Base-by-base conservation (phyloP, 2,329 filamentous ascomycete genomes). In the Cladophialophora psammophila region DNA sequence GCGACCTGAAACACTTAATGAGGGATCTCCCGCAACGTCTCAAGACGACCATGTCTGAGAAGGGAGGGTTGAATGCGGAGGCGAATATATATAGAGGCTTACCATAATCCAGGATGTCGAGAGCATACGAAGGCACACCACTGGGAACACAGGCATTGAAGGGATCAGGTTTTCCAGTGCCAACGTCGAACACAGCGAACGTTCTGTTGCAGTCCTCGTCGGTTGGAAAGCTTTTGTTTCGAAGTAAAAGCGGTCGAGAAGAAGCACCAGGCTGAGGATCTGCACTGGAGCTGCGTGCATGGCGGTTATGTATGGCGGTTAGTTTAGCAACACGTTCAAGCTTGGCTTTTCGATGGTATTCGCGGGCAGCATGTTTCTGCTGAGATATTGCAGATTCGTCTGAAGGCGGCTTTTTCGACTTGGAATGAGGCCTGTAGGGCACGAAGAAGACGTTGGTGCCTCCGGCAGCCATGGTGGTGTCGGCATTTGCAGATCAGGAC, bases 291-390 rank as follows among this genome's bases (percentile, higher is more conserved):
- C 36, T 57, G 50, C 48, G 26, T 57, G 26, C 36, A 53, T 48
- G 45, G 35, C 52, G 35, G 55, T 58, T 36, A n/a, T 63, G 48
- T 6, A 57, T 42, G 34, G 53, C 54, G 38, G 32, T 36, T 52
- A 53, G 32, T 26, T 45, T 63, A n/a, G 64, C 64, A 34, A 59
- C 50, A 35, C 64, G 54, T 50, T 64, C 48, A 26, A 61, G 55
- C 52, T 69, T 69, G 53, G 52, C 60, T 26, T 65, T 66, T 50
- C 67, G 42, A 34, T 69, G 67, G 52, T 66, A 66, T 42, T 69
- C 67, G 2, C 64, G 60, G 26, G 64, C 67, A 42, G 67, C 67
- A 55, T 69, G 67, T 48, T 64, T 66, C 42, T 66, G 67, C 52
- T 66, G 67, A n/a, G 67, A 64, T 3, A 69, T 64, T 12, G 31